A percentile compares a stretch with the other conserved stretches of the same genome.
Evolutionary conservation across 2,329 filamentous ascomycete genomes (phyloP).

Genomic region (Colletotrichum orbiculare): DNA sequence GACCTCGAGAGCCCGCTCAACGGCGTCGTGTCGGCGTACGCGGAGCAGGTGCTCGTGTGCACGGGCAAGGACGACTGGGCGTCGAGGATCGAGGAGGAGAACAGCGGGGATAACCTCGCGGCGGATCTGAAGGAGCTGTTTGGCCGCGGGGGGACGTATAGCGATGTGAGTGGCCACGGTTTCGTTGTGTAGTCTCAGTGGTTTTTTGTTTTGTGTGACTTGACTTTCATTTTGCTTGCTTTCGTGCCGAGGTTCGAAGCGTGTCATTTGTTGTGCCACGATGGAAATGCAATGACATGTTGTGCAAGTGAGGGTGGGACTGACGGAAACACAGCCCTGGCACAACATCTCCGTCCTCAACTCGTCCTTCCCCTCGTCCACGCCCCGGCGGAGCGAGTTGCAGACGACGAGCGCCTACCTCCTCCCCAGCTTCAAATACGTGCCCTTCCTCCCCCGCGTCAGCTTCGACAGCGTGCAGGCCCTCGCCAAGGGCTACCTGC

Average conservation of each 20-base stretch:
- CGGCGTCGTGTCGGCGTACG: slow-evolving; percentile 81
- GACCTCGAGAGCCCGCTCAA: slow-evolving; percentile 77
- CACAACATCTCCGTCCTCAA: slow-evolving; percentile 83
- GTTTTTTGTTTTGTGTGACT: no score
- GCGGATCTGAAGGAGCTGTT: slow-evolving; percentile 78
- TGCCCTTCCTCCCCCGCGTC: slow-evolving; percentile 75
- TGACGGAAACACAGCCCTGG: slow-evolving; percentile 70
- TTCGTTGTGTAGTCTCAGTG: no score
- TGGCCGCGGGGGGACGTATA: slow-evolving; percentile 72
- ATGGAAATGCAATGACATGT: background rate
- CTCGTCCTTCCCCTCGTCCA: slow-evolving; percentile 75
- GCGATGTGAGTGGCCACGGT: slow-evolving; percentile 65
- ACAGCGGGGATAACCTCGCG: slow-evolving; percentile 72
- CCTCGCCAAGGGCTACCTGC: slow-evolving; percentile 73
- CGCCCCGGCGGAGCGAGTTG: slow-evolving; percentile 54
- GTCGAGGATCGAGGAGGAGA: slow-evolving; percentile 86
- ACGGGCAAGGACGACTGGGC: slow-evolving; percentile 85
- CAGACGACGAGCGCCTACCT: slow-evolving; percentile 76
- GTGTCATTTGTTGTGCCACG: no score
- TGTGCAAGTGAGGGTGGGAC: background rate
- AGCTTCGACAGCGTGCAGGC: slow-evolving; percentile 66
- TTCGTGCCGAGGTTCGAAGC: no score
- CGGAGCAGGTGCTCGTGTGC: slow-evolving; percentile 85
- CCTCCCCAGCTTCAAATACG: slow-evolving; percentile 85
- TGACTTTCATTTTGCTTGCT: no score